Evolutionary conservation across 2,329 filamentous ascomycete species (phyloP).

Genomic region (Ophiostoma australiae): DNA sequence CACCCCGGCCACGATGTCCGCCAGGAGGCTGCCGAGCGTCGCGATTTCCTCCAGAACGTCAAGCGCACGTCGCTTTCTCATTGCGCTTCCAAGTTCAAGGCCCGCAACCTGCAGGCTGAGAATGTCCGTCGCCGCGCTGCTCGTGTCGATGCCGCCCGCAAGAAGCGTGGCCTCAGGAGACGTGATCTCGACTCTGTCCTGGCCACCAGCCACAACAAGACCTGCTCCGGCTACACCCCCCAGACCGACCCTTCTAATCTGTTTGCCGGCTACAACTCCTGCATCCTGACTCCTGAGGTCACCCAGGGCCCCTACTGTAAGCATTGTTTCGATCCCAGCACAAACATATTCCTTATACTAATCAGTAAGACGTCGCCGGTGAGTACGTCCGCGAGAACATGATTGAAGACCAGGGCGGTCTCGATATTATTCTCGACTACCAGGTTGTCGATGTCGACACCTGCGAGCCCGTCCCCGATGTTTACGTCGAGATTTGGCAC

Average conservation of each 20-base stretch:
- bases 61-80: constrained; percentile 35
- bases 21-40: constrained; percentile 41
- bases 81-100: constrained; percentile 39
- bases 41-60: constrained; percentile 35
- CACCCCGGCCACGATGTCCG: constrained; percentile 42
- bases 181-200: constrained; percentile 28
- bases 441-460: constrained; percentile 52
- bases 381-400: constrained; percentile 48
- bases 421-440: constrained; percentile 47
- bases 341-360: background rate
- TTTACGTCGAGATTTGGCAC: constrained; percentile 51
- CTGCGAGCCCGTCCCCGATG: constrained; percentile 46
- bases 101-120: constrained; percentile 36
- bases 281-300: constrained; percentile 49
- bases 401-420: constrained; percentile 43
- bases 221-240: constrained; percentile 31
- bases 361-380: constrained; percentile 39
- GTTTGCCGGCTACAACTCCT: constrained; percentile 43
- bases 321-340: background rate
- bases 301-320: constrained; percentile 50
- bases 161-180: constrained; percentile 7
- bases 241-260: constrained; percentile 36
- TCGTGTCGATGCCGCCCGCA: background rate
- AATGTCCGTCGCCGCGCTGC: constrained; percentile 38
- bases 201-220: constrained; percentile 49